phyloP scores from a whole-genome alignment of 257 asterid genomes.

The Nicotiana attenuata region DNA sequence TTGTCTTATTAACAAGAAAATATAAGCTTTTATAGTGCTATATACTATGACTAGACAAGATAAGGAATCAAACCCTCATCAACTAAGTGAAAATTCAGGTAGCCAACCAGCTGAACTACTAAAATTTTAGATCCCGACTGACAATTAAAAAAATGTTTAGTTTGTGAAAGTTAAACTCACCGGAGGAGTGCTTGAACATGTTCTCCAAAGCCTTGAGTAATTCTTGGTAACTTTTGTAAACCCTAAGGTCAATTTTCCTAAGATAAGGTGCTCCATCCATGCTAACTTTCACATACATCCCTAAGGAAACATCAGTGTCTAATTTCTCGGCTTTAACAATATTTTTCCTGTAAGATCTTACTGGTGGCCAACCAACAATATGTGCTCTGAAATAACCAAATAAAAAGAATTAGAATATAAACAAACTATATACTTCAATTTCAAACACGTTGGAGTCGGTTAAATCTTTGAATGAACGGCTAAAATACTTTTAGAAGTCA shows the following conservation, averaged over 20 bases:
- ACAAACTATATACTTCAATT: neutral
- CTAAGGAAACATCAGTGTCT: neutral
- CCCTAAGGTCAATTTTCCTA: neutral
- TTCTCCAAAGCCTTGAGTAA: neutral
- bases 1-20: too few species aligned
- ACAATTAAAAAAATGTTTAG: too few species aligned
- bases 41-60: too few species aligned
- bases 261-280: slow-evolving; percentile 10
- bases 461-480: neutral
- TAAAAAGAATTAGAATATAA: neutral
- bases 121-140: too few species aligned
- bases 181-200: neutral
- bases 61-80: too few species aligned
- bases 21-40: too few species aligned
- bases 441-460: neutral
- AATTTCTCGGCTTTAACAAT: neutral
- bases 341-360: neutral
- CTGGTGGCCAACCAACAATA: slow-evolving; percentile 4
- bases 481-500: neutral
- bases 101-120: too few species aligned
- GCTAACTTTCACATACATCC: slow-evolving; percentile 1
- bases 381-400: neutral
- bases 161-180: neutral
- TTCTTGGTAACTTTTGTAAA: neutral
- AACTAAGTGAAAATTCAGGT: too few species aligned